Percentiles rank a stretch among this genome's conserved stretches.
These are phyloP conservation scores for Solanum pinnatisectum DNA, from an alignment of 257 asterid genomes.

Conservation along the genomic window DNA sequence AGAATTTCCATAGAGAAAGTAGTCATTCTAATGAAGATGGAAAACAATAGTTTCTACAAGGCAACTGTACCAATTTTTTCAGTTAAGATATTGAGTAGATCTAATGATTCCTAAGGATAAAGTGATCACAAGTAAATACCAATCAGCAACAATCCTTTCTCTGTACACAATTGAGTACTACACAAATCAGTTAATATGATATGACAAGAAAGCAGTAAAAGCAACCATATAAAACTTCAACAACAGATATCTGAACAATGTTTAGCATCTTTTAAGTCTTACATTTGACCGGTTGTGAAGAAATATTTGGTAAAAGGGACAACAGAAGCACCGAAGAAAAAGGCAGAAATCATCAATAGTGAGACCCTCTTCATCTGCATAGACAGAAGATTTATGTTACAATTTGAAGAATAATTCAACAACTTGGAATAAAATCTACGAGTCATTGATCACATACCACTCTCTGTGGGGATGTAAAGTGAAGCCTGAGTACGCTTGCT, in stretches of 20 bases:
- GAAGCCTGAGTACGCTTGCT: neutral
- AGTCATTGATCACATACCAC: neutral
- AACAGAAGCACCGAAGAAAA: neutral
- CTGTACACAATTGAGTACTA: too few species aligned
- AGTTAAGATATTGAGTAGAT: too few species aligned
- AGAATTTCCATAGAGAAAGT: too few species aligned
- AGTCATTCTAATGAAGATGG: too few species aligned
- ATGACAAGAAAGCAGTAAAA: neutral
- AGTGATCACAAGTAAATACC: too few species aligned
- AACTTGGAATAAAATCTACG: neutral
- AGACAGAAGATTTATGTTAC: neutral
- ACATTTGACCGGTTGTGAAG: neutral
- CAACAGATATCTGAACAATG: neutral
- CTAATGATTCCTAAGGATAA: too few species aligned
- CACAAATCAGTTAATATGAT: neutral
- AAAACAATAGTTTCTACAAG: too few species aligned
- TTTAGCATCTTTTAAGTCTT: neutral
- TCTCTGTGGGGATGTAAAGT: neutral
- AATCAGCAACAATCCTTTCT: too few species aligned
- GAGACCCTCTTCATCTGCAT: neutral
- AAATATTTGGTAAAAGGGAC: neutral
- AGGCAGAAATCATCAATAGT: neutral
- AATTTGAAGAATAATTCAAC: neutral
- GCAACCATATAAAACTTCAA: neutral
- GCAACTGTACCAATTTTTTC: too few species aligned